Conservation (phyloP, 768 basidiomycete genomes). For the Pholiota molesta region DNA sequence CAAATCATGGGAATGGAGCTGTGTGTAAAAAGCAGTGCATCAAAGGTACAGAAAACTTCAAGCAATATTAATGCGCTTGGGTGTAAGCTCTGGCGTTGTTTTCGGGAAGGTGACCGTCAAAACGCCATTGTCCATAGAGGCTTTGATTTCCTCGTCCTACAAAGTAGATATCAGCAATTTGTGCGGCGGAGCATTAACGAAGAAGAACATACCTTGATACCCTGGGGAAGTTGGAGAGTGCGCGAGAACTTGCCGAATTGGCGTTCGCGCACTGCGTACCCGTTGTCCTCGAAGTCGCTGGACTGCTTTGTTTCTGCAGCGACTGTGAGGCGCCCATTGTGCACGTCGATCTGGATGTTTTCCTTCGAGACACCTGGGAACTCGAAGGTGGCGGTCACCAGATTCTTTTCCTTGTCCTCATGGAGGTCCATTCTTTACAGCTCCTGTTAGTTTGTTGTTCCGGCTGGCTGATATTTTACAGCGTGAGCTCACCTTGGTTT, state of each 20-base stretch:
- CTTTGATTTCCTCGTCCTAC: constrained; percentile 32
- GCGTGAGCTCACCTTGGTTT: constrained; percentile 34
- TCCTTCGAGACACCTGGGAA: constrained; percentile 60
- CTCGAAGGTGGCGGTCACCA: constrained; percentile 63
- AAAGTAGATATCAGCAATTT: constrained; percentile 22
- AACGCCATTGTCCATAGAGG: constrained; percentile 53
- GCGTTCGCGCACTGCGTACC: constrained; percentile 54
- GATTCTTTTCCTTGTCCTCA: constrained; percentile 49
- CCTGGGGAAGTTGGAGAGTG: constrained; percentile 52
- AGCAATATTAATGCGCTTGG: constrained; percentile 36
- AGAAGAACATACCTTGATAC: constrained; percentile 48
- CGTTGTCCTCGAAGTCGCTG: constrained; percentile 37
- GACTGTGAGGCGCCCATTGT: constrained; percentile 52
- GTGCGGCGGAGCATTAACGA: neutral
- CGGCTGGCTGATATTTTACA: neutral
- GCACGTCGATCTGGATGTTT: constrained; percentile 55
- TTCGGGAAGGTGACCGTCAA: constrained; percentile 58
- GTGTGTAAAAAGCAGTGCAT: neutral
- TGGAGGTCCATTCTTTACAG: constrained; percentile 56
- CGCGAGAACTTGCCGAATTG: constrained; percentile 49
- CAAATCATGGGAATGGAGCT: no score
- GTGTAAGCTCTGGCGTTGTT: constrained; percentile 35
- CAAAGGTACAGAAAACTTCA: neutral
- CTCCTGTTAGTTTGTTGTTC: neutral
- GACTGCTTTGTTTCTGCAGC: constrained; percentile 50